Percentiles rank a stretch among this genome's conserved stretches.
Conservation (phyloP, 1,284 basidiomycete genomes). For the Boletus albobrunnescens region DNA sequence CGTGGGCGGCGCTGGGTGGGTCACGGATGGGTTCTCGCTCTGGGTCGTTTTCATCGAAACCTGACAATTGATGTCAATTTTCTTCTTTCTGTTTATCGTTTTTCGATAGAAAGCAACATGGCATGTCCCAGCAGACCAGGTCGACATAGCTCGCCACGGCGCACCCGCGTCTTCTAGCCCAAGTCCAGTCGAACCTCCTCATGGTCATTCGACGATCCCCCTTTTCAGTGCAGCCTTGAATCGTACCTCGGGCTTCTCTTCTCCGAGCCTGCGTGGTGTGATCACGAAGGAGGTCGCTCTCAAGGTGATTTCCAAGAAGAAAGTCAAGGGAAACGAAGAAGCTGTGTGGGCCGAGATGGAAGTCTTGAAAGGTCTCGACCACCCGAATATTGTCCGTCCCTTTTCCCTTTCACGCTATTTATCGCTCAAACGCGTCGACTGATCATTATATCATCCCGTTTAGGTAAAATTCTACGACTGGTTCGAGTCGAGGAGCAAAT, state of each 20-base stretch:
- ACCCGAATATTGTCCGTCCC: constrained; percentile 79
- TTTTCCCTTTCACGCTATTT: neutral
- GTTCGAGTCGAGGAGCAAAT: constrained; percentile 89
- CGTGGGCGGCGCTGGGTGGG: constrained; percentile 1
- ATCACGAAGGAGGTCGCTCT: constrained; percentile 74
- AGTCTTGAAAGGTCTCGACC: constrained; percentile 80
- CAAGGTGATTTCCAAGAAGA: constrained; percentile 88
- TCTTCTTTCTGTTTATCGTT: neutral
- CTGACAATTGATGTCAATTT: neutral
- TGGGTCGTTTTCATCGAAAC: neutral
- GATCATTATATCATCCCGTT: neutral
- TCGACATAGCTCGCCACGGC: constrained; percentile 53
- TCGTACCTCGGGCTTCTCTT: constrained; percentile 26
- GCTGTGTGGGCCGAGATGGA: constrained; percentile 90
- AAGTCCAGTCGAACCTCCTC: constrained; percentile 13
- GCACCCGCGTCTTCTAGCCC: constrained; percentile 39
- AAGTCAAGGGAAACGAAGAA: constrained; percentile 82
- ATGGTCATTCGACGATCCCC: constrained; percentile 25
- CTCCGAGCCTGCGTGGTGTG: constrained; percentile 21
- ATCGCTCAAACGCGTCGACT: neutral
- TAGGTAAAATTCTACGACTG: constrained; percentile 91
- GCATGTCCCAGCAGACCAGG: constrained; percentile 62
- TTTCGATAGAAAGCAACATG: constrained; percentile 59
- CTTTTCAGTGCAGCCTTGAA: constrained; percentile 22
- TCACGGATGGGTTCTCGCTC: neutral